Percentiles rank a stretch among this genome's conserved stretches.
These are phyloP conservation scores for Penstemon eatonii DNA, from an alignment of 257 asterid species.

Conservation along the genomic window DNA sequence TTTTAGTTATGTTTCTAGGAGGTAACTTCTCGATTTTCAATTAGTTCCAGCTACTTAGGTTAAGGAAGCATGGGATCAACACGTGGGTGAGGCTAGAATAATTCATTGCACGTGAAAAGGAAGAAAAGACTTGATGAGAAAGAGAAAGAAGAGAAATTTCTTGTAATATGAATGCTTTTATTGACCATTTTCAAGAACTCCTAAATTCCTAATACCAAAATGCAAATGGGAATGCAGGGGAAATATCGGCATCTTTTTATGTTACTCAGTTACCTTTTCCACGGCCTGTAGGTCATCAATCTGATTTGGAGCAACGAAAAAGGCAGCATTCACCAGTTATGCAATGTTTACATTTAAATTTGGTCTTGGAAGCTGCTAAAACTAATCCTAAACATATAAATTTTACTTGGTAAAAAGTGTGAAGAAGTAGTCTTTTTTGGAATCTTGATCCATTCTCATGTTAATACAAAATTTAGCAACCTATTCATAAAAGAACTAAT, in stretches of 20 bases:
- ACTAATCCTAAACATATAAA: not conserved
- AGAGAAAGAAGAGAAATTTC: not conserved
- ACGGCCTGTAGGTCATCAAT: no score
- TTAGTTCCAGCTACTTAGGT: not conserved
- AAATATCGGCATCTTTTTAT: no score
- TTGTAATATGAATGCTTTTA: not conserved
- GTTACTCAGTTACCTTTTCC: no score
- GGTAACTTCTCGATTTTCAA: not conserved
- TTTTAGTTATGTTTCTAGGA: conserved; percentile 14
- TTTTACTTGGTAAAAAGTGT: not conserved
- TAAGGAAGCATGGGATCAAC: not conserved
- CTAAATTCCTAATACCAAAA: conserved; percentile 2
- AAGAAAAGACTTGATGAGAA: not conserved
- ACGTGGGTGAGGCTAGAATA: not conserved
- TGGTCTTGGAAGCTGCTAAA: no score
- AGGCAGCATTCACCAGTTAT: no score
- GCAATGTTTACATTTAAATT: no score
- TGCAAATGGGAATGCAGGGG: not conserved
- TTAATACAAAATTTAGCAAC: no score
- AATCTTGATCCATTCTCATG: no score
- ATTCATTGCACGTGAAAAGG: no score
- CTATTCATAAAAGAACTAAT: no score
- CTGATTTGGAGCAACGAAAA: no score
- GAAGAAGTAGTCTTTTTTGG: no score
- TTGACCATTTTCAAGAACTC: conserved; percentile 3